phyloP scores from a whole-genome alignment of 169 alveolate genomes.

The Plasmodium malariae region DNA sequence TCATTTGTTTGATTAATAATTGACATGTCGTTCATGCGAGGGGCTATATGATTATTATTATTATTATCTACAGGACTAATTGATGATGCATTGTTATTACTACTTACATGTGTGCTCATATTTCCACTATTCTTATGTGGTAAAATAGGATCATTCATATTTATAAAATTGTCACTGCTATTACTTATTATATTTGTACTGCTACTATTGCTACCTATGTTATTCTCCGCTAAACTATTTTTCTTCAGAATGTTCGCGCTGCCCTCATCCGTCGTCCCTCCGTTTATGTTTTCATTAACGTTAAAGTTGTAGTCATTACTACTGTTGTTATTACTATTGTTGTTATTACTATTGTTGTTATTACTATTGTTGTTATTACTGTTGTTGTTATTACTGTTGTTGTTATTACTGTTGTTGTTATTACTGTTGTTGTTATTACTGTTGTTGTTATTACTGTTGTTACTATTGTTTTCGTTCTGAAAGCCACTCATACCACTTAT shows the following conservation, averaged over 20 bases:
- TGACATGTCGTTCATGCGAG: neutral
- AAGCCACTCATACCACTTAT: neutral
- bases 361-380: neutral
- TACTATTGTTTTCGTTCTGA: neutral
- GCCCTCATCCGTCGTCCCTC: neutral
- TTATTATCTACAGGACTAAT: neutral
- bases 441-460: neutral
- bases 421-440: neutral
- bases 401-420: neutral
- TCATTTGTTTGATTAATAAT: neutral
- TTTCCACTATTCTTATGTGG: neutral
- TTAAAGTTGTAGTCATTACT: neutral
- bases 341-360: neutral
- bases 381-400: neutral
- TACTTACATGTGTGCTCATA: neutral
- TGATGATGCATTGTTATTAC: neutral
- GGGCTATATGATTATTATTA: neutral
- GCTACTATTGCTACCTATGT: neutral
- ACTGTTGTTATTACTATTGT: neutral
- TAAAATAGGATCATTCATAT: neutral
- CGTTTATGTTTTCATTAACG: too few species aligned
- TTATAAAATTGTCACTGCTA: conserved; percentile 6
- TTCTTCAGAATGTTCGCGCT: too few species aligned
- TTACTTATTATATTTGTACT: neutral
- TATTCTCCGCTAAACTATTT: neutral